These are phyloP conservation scores for Capillidium rhysosporum DNA, from an alignment of 371 early-diverging fungal species.

Conservation along the genomic window DNA sequence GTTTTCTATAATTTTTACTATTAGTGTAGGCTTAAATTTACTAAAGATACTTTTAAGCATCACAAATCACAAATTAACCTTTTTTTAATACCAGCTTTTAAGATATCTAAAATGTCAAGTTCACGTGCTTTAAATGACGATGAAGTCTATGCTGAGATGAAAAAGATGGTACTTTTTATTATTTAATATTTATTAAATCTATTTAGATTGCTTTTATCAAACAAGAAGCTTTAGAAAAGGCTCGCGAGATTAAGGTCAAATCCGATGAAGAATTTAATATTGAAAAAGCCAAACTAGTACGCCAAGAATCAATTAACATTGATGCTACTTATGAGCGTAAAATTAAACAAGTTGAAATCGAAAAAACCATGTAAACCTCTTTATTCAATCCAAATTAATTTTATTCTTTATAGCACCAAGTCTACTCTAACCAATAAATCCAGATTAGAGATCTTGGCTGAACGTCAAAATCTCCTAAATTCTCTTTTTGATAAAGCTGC, in stretches of 20 bases:
- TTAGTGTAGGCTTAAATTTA: too few relatives aligned
- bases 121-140: constrained; percentile 68
- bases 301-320: constrained; percentile 74
- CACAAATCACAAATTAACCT: too few relatives aligned
- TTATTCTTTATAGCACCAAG: constrained; percentile 44
- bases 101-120: background rate
- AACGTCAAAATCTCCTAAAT: constrained; percentile 69
- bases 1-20: too few relatives aligned
- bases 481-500: constrained; percentile 46
- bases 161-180: constrained; percentile 48
- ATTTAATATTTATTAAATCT: background rate
- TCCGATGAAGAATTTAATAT: constrained; percentile 97
- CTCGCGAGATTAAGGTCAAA: constrained; percentile 91
- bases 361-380: constrained; percentile 49
- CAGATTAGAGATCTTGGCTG: constrained; percentile 68
- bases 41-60: too few relatives aligned
- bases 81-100: too few relatives aligned
- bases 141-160: constrained; percentile 77
- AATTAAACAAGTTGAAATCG: constrained; percentile 77
- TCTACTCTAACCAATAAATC: constrained; percentile 90
- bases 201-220: constrained; percentile 77
- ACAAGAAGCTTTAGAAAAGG: constrained; percentile 95
- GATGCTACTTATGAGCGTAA: constrained; percentile 79
- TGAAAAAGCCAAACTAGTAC: constrained; percentile 88
- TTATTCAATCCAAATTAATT: background rate